Evolutionary conservation across 345 rosid genomes (phyloP).

Genomic region (Litchi chinensis): DNA sequence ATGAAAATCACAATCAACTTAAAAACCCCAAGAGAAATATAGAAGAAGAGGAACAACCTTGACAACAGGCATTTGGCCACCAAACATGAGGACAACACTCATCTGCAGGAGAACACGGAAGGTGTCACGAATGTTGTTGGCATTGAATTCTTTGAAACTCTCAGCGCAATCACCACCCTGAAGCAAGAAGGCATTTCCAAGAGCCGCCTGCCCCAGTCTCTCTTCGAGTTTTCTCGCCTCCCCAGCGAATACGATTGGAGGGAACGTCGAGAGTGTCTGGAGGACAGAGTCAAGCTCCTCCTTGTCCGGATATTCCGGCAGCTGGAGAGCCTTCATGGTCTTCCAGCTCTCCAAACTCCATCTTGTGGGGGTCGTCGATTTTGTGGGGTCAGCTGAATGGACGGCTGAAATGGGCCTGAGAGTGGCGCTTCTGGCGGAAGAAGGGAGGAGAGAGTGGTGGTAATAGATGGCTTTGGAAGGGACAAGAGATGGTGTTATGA

Average conservation of each 20-base stretch:
- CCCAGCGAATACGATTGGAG: conserved; percentile 71
- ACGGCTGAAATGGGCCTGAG: conserved; percentile 29
- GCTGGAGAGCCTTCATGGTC: conserved; percentile 57
- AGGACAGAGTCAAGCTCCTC: conserved; percentile 49
- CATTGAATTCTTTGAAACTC: conserved; percentile 49
- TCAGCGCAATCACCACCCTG: conserved; percentile 50
- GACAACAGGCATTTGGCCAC: conserved; percentile 46
- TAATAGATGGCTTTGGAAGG: conserved; percentile 2
- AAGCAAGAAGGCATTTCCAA: conserved; percentile 42
- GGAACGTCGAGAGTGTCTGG: conserved; percentile 51
- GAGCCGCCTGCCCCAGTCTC: conserved; percentile 43
- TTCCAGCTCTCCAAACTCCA: conserved; percentile 64
- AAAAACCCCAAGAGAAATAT: not conserved
- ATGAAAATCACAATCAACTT: too few relatives aligned
- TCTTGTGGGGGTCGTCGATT: conserved; percentile 16
- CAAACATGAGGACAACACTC: conserved; percentile 49
- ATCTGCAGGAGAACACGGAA: conserved; percentile 44
- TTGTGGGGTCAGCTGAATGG: conserved; percentile 30
- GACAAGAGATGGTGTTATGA: conserved; percentile 15
- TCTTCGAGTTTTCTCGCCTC: conserved; percentile 61
- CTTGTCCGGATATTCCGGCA: conserved; percentile 60
- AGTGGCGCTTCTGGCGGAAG: not conserved
- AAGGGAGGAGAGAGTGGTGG: not conserved
- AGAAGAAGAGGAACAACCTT: conserved; percentile 30
- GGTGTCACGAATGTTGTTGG: conserved; percentile 44